A percentile compares a stretch with the other conserved stretches of the same genome.
phyloP scores from a whole-genome alignment of 129 eudicot species.

The Ambrosia artemisiifolia region DNA sequence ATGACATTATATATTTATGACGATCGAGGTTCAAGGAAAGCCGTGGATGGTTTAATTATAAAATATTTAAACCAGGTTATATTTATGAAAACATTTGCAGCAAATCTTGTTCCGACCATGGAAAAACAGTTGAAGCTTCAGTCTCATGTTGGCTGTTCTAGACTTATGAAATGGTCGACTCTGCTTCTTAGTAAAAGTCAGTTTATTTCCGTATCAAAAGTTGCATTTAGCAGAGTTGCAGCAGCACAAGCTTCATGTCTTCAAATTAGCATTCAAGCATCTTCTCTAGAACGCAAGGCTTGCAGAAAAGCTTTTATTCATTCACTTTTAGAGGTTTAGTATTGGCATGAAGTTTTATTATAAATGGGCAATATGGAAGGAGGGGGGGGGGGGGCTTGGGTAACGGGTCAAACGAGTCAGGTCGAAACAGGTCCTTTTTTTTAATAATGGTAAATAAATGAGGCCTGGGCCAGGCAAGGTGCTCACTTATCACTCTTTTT shows the following conservation, averaged over 20 bases:
- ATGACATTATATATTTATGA: conserved; percentile 71
- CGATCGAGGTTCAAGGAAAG: conserved; percentile 86
- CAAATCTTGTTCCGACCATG: conserved; percentile 81
- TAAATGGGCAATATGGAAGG: neutral
- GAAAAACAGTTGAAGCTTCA: conserved; percentile 80
- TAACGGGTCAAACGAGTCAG: neutral
- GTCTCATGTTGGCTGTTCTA: conserved; percentile 65
- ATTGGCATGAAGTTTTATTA: neutral
- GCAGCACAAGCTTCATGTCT: conserved; percentile 77
- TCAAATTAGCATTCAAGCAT: conserved; percentile 66
- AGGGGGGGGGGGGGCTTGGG: neutral
- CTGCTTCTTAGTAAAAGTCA: conserved; percentile 63
- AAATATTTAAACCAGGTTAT: conserved; percentile 43
- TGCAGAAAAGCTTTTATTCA: conserved; percentile 54
- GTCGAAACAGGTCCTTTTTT: neutral
- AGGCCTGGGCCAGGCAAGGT: neutral
- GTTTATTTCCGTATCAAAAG: conserved; percentile 70
- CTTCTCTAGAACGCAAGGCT: conserved; percentile 66
- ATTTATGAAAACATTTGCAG: conserved; percentile 92
- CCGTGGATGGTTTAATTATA: conserved; percentile 77
- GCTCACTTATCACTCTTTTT: too few species aligned
- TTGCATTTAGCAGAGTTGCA: conserved; percentile 75
- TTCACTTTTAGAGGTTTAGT: conserved; percentile 65
- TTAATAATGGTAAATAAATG: neutral
- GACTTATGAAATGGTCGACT: conserved; percentile 93